Percentiles rank a stretch among this genome's conserved stretches.
Evolutionary conservation across 2,329 filamentous ascomycete genomes (phyloP).

Genomic region (Alternaria angustiovoidea): DNA sequence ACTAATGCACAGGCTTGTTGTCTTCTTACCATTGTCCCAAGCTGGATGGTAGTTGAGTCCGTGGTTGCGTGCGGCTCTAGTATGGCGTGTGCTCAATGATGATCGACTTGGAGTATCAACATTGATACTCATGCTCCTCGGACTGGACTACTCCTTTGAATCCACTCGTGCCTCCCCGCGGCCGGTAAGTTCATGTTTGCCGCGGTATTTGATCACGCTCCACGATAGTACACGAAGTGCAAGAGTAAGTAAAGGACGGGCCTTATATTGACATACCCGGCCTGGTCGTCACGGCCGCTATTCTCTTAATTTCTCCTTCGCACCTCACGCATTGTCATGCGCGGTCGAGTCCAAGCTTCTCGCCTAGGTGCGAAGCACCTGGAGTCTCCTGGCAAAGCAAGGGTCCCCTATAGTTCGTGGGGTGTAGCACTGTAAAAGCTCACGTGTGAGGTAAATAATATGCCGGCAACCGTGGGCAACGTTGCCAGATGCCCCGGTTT

Average conservation of each 20-base stretch:
- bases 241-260: neutral
- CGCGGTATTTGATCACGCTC: slow-evolving; percentile 6
- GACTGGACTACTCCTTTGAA: neutral
- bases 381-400: slow-evolving; percentile 10
- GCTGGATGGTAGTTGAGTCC: neutral
- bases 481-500: slow-evolving; percentile 14
- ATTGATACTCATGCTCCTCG: neutral
- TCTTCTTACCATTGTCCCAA: neutral
- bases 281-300: neutral
- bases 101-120: neutral
- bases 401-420: slow-evolving; percentile 2
- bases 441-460: slow-evolving; percentile 20
- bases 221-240: neutral
- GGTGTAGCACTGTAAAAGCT: slow-evolving; percentile 3
- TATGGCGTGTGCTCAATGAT: neutral
- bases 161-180: slow-evolving; percentile 1
- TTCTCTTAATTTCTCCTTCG: neutral
- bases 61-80: neutral
- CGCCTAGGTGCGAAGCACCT: slow-evolving; percentile 25
- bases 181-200: slow-evolving; percentile 9
- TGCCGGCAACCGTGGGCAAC: slow-evolving; percentile 11
- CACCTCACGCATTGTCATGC: neutral
- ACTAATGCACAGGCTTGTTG: slow-evolving; percentile 11
- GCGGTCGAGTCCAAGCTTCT: slow-evolving; percentile 26
- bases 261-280: neutral